These are phyloP conservation scores for Cordyceps javanica DNA, from an alignment of 2,329 filamentous ascomycete genomes.

Conservation along the genomic window DNA sequence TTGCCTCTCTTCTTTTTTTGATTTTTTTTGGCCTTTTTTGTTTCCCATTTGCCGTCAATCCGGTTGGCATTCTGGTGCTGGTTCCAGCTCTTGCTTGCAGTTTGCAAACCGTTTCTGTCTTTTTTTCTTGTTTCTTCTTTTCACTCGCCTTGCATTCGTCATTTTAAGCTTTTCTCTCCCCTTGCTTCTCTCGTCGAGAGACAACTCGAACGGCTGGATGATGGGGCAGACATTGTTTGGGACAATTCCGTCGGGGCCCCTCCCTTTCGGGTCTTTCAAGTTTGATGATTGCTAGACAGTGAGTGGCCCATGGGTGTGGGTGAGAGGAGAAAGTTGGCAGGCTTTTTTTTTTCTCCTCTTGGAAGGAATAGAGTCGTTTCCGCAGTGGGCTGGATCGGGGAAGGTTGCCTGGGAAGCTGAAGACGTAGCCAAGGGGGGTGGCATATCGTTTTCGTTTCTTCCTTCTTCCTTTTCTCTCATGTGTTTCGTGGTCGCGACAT, in stretches of 20 bases:
- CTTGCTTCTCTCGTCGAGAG: no score
- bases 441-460: not conserved
- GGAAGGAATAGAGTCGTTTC: not conserved
- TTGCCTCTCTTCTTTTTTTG: not conserved
- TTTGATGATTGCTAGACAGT: slow-evolving; percentile 11
- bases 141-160: no score
- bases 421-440: not conserved
- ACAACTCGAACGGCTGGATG: not conserved
- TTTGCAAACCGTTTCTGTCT: no score
- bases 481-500: not conserved
- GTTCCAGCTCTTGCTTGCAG: no score
- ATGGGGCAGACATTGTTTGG: not conserved
- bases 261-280: not conserved
- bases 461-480: not conserved
- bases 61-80: no score
- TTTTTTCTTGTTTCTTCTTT: not conserved
- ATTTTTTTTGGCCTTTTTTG: not conserved
- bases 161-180: no score
- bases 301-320: no score
- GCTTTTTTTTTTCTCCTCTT: no score
- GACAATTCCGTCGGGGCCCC: not conserved
- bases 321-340: not conserved
- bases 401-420: not conserved
- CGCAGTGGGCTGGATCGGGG: not conserved
- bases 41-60: not conserved